Evolutionary conservation across 176 grass and related monocot species (phyloP).

Genomic region (Avena insularis): DNA sequence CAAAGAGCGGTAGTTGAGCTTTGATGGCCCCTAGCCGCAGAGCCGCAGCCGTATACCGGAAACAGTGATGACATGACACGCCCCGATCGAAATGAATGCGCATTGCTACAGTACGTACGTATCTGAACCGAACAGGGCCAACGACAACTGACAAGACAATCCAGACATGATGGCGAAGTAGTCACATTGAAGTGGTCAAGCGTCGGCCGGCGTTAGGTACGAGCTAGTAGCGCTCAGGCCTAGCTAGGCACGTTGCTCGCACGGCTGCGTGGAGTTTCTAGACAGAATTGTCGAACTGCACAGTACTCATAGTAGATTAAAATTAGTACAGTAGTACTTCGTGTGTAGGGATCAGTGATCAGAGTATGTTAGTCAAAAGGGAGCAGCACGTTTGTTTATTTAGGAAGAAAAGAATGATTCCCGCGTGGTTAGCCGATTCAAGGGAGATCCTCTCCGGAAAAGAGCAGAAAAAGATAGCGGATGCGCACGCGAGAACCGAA

Average conservation of each 20-base stretch:
- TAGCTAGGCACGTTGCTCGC: conserved; percentile 19
- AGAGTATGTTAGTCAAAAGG: neutral
- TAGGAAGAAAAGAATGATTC: neutral
- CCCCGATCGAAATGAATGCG: conserved; percentile 20
- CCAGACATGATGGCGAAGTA: neutral
- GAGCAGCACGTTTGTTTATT: neutral
- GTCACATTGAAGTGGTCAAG: conserved; percentile 9
- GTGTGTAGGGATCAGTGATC: neutral
- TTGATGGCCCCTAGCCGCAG: neutral
- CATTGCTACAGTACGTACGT: neutral
- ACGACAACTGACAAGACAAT: neutral
- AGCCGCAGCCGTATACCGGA: neutral
- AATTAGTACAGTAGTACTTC: neutral
- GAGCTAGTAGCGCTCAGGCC: neutral
- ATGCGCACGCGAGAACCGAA: neutral
- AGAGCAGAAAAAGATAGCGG: neutral
- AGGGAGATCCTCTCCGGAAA: neutral
- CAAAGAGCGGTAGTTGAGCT: neutral
- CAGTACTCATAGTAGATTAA: neutral
- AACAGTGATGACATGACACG: neutral
- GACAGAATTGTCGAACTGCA: neutral
- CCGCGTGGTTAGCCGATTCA: neutral
- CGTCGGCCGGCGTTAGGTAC: neutral
- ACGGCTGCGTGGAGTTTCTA: neutral
- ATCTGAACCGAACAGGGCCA: neutral